A percentile compares a stretch with the other conserved stretches of the same genome.
Evolutionary conservation across 2,329 filamentous ascomycete species (phyloP).

Genomic region (Alternaria viburni): DNA sequence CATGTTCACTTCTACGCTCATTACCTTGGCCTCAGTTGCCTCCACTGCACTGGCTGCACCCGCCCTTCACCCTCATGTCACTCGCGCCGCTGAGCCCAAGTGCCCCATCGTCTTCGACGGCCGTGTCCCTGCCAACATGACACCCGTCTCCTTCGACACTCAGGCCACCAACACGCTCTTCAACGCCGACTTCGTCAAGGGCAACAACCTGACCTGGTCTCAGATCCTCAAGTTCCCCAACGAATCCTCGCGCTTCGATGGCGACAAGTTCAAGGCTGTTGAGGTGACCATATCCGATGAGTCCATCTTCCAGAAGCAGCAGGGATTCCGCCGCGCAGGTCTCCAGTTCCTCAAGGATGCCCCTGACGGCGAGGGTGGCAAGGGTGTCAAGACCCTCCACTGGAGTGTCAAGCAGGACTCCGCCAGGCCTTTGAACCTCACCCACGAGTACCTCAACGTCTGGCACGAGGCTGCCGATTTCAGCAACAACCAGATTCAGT

Average conservation of each 20-base stretch:
- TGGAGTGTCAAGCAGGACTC: conserved; percentile 64
- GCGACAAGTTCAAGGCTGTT: conserved; percentile 51
- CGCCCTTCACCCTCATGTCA: conserved; percentile 1
- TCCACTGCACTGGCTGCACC: conserved; percentile 36
- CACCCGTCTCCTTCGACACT: conserved; percentile 41
- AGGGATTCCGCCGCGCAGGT: conserved; percentile 67
- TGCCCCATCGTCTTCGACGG: conserved; percentile 49
- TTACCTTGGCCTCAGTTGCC: conserved; percentile 29
- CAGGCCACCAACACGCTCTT: conserved; percentile 51
- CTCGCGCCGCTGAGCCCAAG: conserved; percentile 24
- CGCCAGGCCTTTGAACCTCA: conserved; percentile 61
- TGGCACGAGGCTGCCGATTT: conserved; percentile 51
- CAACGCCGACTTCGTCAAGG: conserved; percentile 61
- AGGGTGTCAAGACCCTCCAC: conserved; percentile 66
- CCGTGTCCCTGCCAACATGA: conserved; percentile 35
- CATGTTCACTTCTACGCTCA: conserved; percentile 34
- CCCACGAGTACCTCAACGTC: conserved; percentile 64
- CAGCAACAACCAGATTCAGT: conserved; percentile 51
- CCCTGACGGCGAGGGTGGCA: conserved; percentile 59
- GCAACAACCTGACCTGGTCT: conserved; percentile 60
- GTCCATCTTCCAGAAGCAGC: conserved; percentile 66
- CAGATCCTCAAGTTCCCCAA: conserved; percentile 58
- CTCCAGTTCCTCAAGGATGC: conserved; percentile 60
- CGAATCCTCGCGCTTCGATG: conserved; percentile 57
- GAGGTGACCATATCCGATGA: conserved; percentile 64